Evolutionary conservation across 2,329 filamentous ascomycete genomes (phyloP), one percentile per base, ranked within the genome.

Genomic region (Trichoderma sp.): DNA sequence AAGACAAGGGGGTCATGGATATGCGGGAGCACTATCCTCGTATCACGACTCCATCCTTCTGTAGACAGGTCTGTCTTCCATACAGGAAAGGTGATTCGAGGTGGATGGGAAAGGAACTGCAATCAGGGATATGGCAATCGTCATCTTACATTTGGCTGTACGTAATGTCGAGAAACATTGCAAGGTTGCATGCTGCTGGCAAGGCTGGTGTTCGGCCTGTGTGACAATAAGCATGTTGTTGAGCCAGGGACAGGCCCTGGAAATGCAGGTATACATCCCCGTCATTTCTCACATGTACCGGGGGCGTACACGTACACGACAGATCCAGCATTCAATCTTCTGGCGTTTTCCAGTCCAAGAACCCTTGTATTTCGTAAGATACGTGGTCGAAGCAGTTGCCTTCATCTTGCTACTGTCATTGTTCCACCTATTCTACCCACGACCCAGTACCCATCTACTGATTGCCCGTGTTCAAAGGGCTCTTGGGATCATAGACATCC

Each of bases 401-500:
- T 26, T 14, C 15, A 34, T 34, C 30, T 34, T 34, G 30, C 30
- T 34, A 24, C 9, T 10, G 30, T 34, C 39, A 41, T 28, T 43
- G 12, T 19, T 6, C 7, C 19, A 6, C 30, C 15, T 43, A 4
- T 34, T 34, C 30, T 7, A 12, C 45, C 21, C 26, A 19, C 26
- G 44, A 34, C 24, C 44, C 47, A 56, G 12, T 24, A 26, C 12
- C 30, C 47, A 5, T 24, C 44, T 72, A 77, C 67, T 73, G 73
- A 67, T 76, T 81, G 28, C 83, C 83, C n/a, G 80, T 82, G 77
- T 89, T 89, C 66, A 88, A 77, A n/a, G 84, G 81, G 74, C 86
- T 87, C 73, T 86, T 79, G 61, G 81, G 74, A 72, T 88, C 86
- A 73, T 80, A 89, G 24, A 85, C 80, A 68, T 84, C 82, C 12